phyloP scores from a whole-genome alignment of 805 yeast genomes.

The Metschnikowia continentalis region DNA sequence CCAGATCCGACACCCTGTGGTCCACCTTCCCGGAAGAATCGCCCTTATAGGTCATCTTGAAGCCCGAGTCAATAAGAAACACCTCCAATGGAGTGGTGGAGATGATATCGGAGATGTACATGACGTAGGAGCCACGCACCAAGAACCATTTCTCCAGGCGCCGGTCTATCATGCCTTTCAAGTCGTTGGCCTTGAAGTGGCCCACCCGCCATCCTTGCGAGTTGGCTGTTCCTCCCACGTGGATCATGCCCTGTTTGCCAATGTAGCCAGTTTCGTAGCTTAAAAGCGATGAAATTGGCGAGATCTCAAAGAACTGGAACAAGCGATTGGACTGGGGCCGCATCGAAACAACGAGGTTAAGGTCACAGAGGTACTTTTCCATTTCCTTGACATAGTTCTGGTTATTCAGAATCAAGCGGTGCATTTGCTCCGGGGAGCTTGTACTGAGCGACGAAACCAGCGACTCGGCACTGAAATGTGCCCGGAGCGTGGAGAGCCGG shows the following conservation, averaged over 20 bases:
- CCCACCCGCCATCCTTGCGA: slow-evolving; percentile 96
- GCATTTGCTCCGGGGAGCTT: slow-evolving; percentile 31
- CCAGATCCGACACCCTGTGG: slow-evolving; percentile 30
- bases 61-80: slow-evolving; percentile 77
- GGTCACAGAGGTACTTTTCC: slow-evolving; percentile 61
- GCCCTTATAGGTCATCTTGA: slow-evolving; percentile 53
- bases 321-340: slow-evolving; percentile 79
- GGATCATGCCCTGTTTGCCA: slow-evolving; percentile 86
- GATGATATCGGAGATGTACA: slow-evolving; percentile 80
- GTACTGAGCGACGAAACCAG: slow-evolving; percentile 18
- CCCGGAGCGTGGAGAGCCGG: slow-evolving; percentile 27
- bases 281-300: slow-evolving; percentile 79
- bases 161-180: slow-evolving; percentile 83
- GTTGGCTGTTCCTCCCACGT: slow-evolving; percentile 76
- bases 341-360: slow-evolving; percentile 57
- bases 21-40: slow-evolving; percentile 22
- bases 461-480: slow-evolving; percentile 26
- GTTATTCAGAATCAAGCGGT: slow-evolving; percentile 24
- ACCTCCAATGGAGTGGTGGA: slow-evolving; percentile 90
- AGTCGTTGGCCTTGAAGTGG: slow-evolving; percentile 73
- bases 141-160: slow-evolving; percentile 92
- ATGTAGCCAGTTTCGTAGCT: slow-evolving; percentile 76
- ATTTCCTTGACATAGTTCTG: slow-evolving; percentile 44
- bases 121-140: slow-evolving; percentile 76
- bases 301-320: slow-evolving; percentile 84